Percentiles rank a stretch among this genome's conserved stretches.
Evolutionary conservation across 2,329 filamentous ascomycete genomes (phyloP).

Genomic region (Exophiala dermatitidis): DNA sequence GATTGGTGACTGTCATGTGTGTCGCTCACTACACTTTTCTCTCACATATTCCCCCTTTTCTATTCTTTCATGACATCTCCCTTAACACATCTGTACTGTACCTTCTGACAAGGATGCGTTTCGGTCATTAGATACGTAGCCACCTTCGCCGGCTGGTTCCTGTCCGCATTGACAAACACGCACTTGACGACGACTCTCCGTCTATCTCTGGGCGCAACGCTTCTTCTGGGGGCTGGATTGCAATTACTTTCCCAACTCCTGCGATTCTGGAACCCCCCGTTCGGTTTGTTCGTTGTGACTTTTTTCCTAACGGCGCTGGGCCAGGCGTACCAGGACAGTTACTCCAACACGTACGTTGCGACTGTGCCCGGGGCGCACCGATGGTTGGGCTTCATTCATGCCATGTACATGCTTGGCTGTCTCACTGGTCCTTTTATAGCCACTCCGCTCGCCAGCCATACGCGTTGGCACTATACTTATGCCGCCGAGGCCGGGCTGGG

Average conservation of each 20-base stretch:
- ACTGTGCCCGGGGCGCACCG: constrained; percentile 54
- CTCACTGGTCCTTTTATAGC: constrained; percentile 65
- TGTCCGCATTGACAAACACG: constrained; percentile 52
- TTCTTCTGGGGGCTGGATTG: constrained; percentile 49
- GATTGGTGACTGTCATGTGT: constrained; percentile 46
- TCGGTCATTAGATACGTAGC: constrained; percentile 43
- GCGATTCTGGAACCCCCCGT: constrained; percentile 35
- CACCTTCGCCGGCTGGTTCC: constrained; percentile 54
- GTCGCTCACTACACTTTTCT: background rate
- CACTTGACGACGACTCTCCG: constrained; percentile 45
- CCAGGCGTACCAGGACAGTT: constrained; percentile 33
- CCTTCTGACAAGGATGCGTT: background rate
- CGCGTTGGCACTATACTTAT: constrained; percentile 61
- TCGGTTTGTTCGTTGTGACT: constrained; percentile 26
- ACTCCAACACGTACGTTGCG: constrained; percentile 32
- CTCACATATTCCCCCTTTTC: too few species aligned
- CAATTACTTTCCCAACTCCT: constrained; percentile 41
- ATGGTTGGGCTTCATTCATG: constrained; percentile 64
- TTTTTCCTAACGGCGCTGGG: constrained; percentile 34
- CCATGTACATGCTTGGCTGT: constrained; percentile 64
- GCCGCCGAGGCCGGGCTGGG: constrained; percentile 53
- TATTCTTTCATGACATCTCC: too few species aligned
- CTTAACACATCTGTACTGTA: too few species aligned
- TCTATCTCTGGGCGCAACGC: constrained; percentile 47
- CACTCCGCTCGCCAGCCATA: constrained; percentile 53